Conservation (phyloP, 2,329 filamentous ascomycete species). For the Colletotrichum trifolii region DNA sequence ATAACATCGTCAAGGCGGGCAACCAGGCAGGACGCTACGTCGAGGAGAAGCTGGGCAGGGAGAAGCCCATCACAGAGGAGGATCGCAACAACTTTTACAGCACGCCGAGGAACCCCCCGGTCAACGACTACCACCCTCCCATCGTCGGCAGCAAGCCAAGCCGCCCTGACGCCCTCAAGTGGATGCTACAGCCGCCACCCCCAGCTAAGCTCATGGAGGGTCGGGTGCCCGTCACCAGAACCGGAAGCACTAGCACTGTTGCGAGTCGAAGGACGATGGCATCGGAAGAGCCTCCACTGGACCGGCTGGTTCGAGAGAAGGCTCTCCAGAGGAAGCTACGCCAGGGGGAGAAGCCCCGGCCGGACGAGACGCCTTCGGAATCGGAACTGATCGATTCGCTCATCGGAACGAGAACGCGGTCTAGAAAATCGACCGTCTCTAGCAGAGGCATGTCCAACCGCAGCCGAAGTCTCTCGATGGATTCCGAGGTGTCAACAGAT, state of each 20-base stretch:
- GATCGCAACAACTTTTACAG: constrained; percentile 70
- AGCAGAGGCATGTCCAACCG: constrained; percentile 43
- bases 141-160: constrained; percentile 81
- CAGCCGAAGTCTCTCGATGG: constrained; percentile 52
- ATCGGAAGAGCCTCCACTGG: constrained; percentile 54
- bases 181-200: constrained; percentile 96
- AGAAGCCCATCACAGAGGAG: constrained; percentile 61
- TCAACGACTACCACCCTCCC: constrained; percentile 88
- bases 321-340: constrained; percentile 58
- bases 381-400: constrained; percentile 57
- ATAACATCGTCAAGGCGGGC: constrained; percentile 69
- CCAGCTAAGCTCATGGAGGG: constrained; percentile 91
- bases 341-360: constrained; percentile 45
- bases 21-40: constrained; percentile 65
- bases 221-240: constrained; percentile 76
- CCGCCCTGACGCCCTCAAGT: constrained; percentile 77
- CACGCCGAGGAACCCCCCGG: constrained; percentile 72
- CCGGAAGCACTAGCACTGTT: constrained; percentile 66
- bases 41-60: constrained; percentile 63
- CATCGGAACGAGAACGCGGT: constrained; percentile 41
- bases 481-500: constrained; percentile 44
- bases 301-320: constrained; percentile 57
- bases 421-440: constrained; percentile 33
- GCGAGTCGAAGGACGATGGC: constrained; percentile 57
- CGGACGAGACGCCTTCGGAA: constrained; percentile 51